phyloP scores from a whole-genome alignment of 371 early-diverging fungal genomes.

The Nosema muscidifuracis region DNA sequence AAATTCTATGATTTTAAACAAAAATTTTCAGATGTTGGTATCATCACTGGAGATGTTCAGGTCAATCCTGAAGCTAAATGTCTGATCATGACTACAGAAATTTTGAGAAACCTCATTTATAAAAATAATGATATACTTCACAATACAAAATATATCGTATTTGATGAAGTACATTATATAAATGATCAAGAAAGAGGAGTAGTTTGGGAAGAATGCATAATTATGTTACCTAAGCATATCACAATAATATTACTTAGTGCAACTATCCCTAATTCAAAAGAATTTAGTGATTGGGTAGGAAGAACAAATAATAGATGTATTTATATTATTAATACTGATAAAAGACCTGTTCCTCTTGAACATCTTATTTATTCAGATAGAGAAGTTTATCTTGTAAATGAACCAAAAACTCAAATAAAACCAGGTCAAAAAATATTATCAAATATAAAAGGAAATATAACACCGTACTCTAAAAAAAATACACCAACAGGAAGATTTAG shows the following conservation, averaged over 20 bases:
- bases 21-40: slow-evolving; percentile 80
- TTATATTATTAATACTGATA: slow-evolving; percentile 86
- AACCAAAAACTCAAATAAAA: slow-evolving; percentile 8
- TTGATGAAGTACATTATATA: slow-evolving; percentile 98
- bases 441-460: slow-evolving; percentile 27
- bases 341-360: slow-evolving; percentile 92
- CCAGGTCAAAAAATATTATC: neutral
- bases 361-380: slow-evolving; percentile 69
- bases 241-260: slow-evolving; percentile 83
- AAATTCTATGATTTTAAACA: slow-evolving; percentile 88
- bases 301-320: slow-evolving; percentile 87
- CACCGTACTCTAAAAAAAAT: slow-evolving; percentile 43
- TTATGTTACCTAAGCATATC: slow-evolving; percentile 72
- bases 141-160: slow-evolving; percentile 95
- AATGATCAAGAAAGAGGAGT: slow-evolving; percentile 93
- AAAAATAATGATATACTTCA: slow-evolving; percentile 86
- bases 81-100: slow-evolving; percentile 97
- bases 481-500: slow-evolving; percentile 37
- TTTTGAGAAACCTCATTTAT: slow-evolving; percentile 92
- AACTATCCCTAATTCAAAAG: slow-evolving; percentile 93
- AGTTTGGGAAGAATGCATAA: slow-evolving; percentile 99
- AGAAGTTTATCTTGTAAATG: slow-evolving; percentile 38
- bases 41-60: slow-evolving; percentile 96
- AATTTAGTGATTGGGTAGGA: slow-evolving; percentile 98
- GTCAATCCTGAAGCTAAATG: slow-evolving; percentile 86